Conservation (phyloP, 768 basidiomycete species). For the Tylopilus vinaceipallidus region DNA sequence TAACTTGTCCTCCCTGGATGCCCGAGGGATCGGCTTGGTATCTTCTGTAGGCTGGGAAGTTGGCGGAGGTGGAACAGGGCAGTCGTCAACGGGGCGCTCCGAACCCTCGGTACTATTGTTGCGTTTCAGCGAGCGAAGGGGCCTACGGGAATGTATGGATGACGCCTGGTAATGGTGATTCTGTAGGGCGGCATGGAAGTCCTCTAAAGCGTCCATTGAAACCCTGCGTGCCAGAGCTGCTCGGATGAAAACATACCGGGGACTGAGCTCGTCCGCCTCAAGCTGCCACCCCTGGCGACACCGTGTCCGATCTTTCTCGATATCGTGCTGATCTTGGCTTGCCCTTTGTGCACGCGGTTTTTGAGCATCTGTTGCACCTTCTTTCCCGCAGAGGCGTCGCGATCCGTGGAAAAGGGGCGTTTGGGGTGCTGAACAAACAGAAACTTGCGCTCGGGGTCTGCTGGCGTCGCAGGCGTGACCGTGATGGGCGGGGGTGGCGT, state of each 20-base stretch:
- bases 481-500: constrained; percentile 43
- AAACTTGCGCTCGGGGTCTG: constrained; percentile 26
- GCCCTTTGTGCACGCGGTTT: constrained; percentile 69
- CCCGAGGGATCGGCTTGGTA: constrained; percentile 33
- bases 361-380: constrained; percentile 77
- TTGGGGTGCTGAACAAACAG: constrained; percentile 17
- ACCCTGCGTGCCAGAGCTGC: neutral
- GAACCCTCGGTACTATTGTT: constrained; percentile 32
- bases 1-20: constrained; percentile 60
- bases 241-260: constrained; percentile 49
- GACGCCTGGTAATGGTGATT: constrained; percentile 68
- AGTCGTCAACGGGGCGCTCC: constrained; percentile 33
- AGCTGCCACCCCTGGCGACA: constrained; percentile 51
- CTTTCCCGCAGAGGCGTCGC: constrained; percentile 59
- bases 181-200: constrained; percentile 65
- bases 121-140: constrained; percentile 49
- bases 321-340: constrained; percentile 70
- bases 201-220: constrained; percentile 34
- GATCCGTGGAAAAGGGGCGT: constrained; percentile 32
- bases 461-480: constrained; percentile 62
- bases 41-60: constrained; percentile 36
- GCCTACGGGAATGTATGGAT: constrained; percentile 80
- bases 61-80: constrained; percentile 34
- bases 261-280: constrained; percentile 64
- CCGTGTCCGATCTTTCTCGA: constrained; percentile 75